Base-by-base conservation (phyloP, 2,329 filamentous ascomycete genomes). In the Fusarium sp. region DNA sequence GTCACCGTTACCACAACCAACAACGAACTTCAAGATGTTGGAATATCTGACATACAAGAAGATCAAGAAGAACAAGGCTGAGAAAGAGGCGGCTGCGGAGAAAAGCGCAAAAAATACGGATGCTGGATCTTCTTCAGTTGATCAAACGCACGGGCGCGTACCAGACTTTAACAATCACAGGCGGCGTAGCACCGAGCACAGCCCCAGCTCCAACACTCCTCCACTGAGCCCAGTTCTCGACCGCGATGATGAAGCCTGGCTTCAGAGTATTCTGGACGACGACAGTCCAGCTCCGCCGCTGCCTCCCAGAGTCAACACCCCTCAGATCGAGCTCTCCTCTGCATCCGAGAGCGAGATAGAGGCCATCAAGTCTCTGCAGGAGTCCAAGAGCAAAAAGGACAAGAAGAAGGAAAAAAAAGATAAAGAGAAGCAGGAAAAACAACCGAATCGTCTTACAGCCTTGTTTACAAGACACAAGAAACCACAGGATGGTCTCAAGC, bases 1-100 rank as follows among this genome's bases (percentile, higher is more conserved):
- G 24, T 24, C 3, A 24, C 24, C 24, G 7, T 7, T 8, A 24
- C 24, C 24, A 24, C 47, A 48, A 48, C 28, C 35, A 46, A 44
- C 32, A 45, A 44, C 56, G 19, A 47, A 33, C 56, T 32, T 54
- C 30, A 66, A 46, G 48, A 90, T 90, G 89, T 74, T 90, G 64
- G 87, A 90, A 76, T 90, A 87, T 76, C 85, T 90, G 68, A 79
- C 82, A 35, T 86, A 84, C 80, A 89, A 86, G 75, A 90, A 89
- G 76, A 79, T 83, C 74, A 90, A 89, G 79, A 88, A 89, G 77
- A 79, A 85, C 75, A 83, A 81, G 71, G 83, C 80, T 3, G 82
- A 87, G 60, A 85, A 87, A 62, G 57, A 32, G 15, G 78, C 78
- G 17, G 77, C 75, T 28, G 71, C 66, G 28, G 65, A 73, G 26